Evolutionary conservation across 2,329 filamentous ascomycete species (phyloP).

Genomic region (Ophiocordyceps robertsii): DNA sequence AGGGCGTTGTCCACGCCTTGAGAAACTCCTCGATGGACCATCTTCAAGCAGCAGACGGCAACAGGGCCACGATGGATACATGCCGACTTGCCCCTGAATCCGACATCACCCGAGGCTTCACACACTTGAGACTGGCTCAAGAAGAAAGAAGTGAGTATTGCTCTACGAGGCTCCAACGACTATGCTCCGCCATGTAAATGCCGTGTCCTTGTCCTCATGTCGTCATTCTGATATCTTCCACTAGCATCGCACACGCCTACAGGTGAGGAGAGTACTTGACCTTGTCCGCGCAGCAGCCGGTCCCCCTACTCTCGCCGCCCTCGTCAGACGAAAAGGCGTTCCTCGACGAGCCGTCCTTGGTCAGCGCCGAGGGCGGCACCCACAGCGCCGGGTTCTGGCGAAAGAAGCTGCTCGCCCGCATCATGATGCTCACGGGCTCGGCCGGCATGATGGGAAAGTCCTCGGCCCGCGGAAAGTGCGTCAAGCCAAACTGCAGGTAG

Average conservation of each 20-base stretch:
- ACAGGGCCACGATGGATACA: too few relatives aligned
- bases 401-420: slow-evolving; percentile 40
- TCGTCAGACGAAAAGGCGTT: slow-evolving; percentile 5
- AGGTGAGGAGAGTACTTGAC: slow-evolving; percentile 6
- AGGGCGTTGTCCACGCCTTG: too few relatives aligned
- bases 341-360: slow-evolving; percentile 16
- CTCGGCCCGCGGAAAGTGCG: slow-evolving; percentile 47
- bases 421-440: slow-evolving; percentile 35
- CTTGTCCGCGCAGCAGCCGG: slow-evolving; percentile 5
- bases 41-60: too few relatives aligned
- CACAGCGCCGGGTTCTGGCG: slow-evolving; percentile 36
- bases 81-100: too few relatives aligned
- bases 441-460: slow-evolving; percentile 59
- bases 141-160: too few relatives aligned
- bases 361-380: slow-evolving; percentile 26
- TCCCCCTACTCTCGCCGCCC: background rate
- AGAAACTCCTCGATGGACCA: too few relatives aligned
- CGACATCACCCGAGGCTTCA: too few relatives aligned
- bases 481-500: slow-evolving; percentile 39
- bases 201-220: too few relatives aligned
- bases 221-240: too few relatives aligned
- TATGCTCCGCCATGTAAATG: too few relatives aligned
- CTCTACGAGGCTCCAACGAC: too few relatives aligned
- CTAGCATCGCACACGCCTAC: slow-evolving; percentile 1
- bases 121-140: too few relatives aligned